Conservation (phyloP, 2,329 filamentous ascomycete genomes). For the Cladophialophora psammophila region DNA sequence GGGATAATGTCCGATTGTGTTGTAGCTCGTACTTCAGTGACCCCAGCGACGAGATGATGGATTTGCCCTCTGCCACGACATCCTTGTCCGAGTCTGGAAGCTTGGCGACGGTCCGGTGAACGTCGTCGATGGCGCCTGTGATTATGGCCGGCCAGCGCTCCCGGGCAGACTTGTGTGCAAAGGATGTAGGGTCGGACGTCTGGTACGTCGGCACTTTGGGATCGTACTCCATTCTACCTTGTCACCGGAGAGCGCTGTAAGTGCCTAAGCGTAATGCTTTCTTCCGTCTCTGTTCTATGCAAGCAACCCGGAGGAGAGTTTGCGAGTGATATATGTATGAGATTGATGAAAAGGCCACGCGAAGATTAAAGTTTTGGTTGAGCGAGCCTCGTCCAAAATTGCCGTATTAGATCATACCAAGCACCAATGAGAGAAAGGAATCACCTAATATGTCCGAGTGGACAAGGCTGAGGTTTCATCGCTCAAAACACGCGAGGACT, state of each 20-base stretch:
- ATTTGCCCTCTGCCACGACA: conserved; percentile 81
- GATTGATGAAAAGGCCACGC: neutral
- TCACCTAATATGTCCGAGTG: neutral
- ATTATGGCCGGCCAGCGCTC: conserved; percentile 94
- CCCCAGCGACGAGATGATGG: conserved; percentile 78
- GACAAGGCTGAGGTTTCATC: conserved; percentile 15
- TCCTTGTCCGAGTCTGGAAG: conserved; percentile 64
- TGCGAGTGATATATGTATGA: neutral
- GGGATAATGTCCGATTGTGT: conserved; percentile 75
- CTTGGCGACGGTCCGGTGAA: conserved; percentile 69
- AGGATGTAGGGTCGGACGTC: conserved; percentile 84
- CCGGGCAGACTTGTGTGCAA: conserved; percentile 83
- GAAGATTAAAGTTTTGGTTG: conserved; percentile 1
- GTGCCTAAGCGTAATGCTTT: neutral
- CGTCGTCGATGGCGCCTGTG: conserved; percentile 90
- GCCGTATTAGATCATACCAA: conserved; percentile 15
- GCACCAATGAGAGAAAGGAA: conserved; percentile 17
- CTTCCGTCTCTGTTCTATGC: neutral
- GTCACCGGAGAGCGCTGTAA: neutral
- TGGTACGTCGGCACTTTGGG: conserved; percentile 70
- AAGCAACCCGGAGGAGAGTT: neutral
- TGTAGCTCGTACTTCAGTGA: conserved; percentile 93
- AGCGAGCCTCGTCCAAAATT: conserved; percentile 28
- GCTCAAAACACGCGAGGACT: neutral
- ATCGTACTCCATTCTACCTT: conserved; percentile 71